Base-by-base conservation (phyloP, 2,329 filamentous ascomycete species). In the Phymatotrichopsis omnivora region DNA sequence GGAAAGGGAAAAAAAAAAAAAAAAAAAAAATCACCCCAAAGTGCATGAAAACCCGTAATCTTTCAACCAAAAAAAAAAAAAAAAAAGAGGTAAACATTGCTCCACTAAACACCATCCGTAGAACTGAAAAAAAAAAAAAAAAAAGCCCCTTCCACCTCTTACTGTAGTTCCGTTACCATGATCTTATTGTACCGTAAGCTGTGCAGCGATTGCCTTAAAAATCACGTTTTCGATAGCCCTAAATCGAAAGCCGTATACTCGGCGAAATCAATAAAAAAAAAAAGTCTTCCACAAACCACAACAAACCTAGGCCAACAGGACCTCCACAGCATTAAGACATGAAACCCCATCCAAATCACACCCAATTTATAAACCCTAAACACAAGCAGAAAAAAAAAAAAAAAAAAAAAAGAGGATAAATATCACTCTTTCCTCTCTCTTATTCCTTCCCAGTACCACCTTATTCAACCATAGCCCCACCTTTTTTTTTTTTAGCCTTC, bases 401-500 rank as follows among this genome's bases (percentile, higher is more conserved):
- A 35, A 31, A n/a, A 24, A 17, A 8, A 25, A 25, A 17, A 25
- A 22, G 23, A 23, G 40, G 31, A 17, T 22, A 22, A 34, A 14
- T 34, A 37, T n/a, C 20, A 12, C 17, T n/a, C 22, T 19, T 33
- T 16, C 17, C 20, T 7, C 16, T 11, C 30, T 29, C 11, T 25
- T 17, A 23, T n/a, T 10, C 27, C 19, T 11, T 28, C 19, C 44
- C 20, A 20, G 5, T 16, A n/a, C 32, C 24, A 25, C 22, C 32
- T 14, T 14, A 28, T 30, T 48, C 56, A 63, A 78, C 58, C 69
- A 75, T 20, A 12, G 32, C n/a, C 32, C 5, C 10, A 32, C 10
- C n/a, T 42, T 34, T 12, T 14, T 34, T 42, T 34, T 31, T 11
- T 42, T 35, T 42, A 33, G 60, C 56, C 54, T 58, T 49, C 61